Evolutionary conservation across 305 asterid genomes (phyloP).

Genomic region (Fraxinus xanthoxyloides): DNA sequence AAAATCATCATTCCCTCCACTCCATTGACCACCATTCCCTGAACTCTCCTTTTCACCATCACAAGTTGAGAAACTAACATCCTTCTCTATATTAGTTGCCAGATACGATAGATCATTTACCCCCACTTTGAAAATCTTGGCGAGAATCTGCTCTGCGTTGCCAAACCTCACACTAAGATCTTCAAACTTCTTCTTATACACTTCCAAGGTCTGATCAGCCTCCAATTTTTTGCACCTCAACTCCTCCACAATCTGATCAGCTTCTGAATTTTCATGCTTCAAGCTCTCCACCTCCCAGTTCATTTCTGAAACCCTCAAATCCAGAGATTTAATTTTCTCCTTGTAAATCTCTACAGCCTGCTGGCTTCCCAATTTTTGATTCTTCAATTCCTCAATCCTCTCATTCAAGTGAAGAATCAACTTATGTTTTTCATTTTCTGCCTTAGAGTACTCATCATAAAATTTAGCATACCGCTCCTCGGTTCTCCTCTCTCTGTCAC

Average conservation of each 20-base stretch:
- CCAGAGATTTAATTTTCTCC: conserved; percentile 3
- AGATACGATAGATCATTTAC: not conserved
- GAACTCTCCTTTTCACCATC: not conserved
- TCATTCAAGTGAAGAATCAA: conserved; percentile 10
- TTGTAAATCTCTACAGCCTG: not conserved
- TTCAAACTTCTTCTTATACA: not conserved
- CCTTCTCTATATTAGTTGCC: not conserved
- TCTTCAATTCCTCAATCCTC: conserved; percentile 15
- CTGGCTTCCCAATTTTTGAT: conserved; percentile 15
- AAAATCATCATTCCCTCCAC: not conserved
- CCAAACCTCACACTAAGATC: not conserved
- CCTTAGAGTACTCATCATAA: not conserved
- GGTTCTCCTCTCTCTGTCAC: not conserved
- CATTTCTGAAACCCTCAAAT: not conserved
- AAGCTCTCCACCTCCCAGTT: not conserved
- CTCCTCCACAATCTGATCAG: not conserved
- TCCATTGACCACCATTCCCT: conserved; percentile 2
- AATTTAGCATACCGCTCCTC: not conserved
- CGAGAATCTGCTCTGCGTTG: not conserved
- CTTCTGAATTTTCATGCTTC: conserved; percentile 3
- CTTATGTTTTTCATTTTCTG: conserved; percentile 11
- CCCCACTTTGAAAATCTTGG: not conserved
- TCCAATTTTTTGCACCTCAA: conserved; percentile 8
- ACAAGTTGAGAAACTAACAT: not conserved
- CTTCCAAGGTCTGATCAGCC: not conserved